Evolutionary conservation across 495 filamentous ascomycete genomes (phyloP).

Genomic region (Annulohypoxylon nitens): DNA sequence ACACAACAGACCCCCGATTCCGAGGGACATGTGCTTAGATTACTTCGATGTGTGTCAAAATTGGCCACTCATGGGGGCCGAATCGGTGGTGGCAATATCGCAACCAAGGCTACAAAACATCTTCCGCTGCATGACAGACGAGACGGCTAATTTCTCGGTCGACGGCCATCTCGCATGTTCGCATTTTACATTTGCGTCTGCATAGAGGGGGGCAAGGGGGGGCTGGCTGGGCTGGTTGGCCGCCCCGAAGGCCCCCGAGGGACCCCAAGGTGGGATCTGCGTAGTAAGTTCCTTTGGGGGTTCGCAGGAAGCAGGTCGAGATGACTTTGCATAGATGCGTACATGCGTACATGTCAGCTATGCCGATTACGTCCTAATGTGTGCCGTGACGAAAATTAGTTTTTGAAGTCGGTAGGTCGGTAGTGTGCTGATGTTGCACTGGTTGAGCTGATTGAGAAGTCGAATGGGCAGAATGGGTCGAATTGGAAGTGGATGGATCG

Average conservation of each 20-base stretch:
- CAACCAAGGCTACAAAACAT: neutral
- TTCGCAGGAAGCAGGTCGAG: neutral
- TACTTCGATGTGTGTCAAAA: neutral
- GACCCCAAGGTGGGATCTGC: slow-evolving; percentile 14
- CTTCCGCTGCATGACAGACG: slow-evolving; percentile 10
- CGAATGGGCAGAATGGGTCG: neutral
- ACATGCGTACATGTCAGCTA: neutral
- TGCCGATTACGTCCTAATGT: slow-evolving; percentile 1
- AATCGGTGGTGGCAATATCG: slow-evolving; percentile 14
- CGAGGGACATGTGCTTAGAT: slow-evolving; percentile 12
- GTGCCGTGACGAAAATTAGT: slow-evolving; percentile 29
- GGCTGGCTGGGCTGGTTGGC: neutral
- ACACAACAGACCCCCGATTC: neutral
- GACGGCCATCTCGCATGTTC: slow-evolving; percentile 7
- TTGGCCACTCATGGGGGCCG: slow-evolving; percentile 1
- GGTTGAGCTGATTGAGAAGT: slow-evolving; percentile 18
- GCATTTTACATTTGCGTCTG: slow-evolving; percentile 1
- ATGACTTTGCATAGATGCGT: neutral
- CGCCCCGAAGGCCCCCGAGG: slow-evolving; percentile 25
- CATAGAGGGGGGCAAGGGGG: neutral
- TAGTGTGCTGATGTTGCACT: slow-evolving; percentile 11
- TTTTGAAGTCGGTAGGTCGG: neutral
- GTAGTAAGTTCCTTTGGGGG: slow-evolving; percentile 30
- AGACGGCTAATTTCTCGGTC: slow-evolving; percentile 31
- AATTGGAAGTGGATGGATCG: neutral